Conservation (phyloP, 345 rosid species). For the Aquilaria malaccensis region DNA sequence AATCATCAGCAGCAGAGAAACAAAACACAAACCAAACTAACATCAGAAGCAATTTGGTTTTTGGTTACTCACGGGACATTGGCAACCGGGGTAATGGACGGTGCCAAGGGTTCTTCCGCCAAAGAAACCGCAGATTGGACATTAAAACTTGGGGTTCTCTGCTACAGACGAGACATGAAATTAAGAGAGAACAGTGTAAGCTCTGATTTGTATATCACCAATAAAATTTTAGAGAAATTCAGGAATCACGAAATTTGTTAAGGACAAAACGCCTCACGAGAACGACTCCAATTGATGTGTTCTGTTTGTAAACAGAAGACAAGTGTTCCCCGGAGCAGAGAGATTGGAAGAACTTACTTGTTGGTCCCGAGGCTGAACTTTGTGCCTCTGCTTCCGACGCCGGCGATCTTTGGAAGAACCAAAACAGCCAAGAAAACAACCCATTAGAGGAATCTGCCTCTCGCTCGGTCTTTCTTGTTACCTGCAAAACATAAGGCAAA, state of each 20-base stretch:
- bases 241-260: too few relatives aligned
- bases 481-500: neutral
- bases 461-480: neutral
- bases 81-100: constrained; percentile 21
- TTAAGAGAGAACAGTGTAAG: neutral
- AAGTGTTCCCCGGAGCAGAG: too few relatives aligned
- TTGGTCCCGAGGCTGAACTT: constrained; percentile 35
- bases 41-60: neutral
- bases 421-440: constrained; percentile 81
- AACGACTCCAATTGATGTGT: neutral
- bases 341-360: constrained; percentile 22
- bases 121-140: constrained; percentile 24
- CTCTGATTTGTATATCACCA: neutral
- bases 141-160: constrained; percentile 19
- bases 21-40: neutral
- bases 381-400: constrained; percentile 33
- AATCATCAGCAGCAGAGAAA: neutral
- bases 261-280: too few relatives aligned
- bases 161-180: neutral
- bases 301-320: neutral
- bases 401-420: constrained; percentile 69
- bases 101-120: constrained; percentile 21
- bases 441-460: constrained; percentile 32
- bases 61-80: constrained; percentile 31
- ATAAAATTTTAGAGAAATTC: too few relatives aligned